Base-by-base conservation (phyloP, 1,284 basidiomycete species). In the Neonothopanus nambi region DNA sequence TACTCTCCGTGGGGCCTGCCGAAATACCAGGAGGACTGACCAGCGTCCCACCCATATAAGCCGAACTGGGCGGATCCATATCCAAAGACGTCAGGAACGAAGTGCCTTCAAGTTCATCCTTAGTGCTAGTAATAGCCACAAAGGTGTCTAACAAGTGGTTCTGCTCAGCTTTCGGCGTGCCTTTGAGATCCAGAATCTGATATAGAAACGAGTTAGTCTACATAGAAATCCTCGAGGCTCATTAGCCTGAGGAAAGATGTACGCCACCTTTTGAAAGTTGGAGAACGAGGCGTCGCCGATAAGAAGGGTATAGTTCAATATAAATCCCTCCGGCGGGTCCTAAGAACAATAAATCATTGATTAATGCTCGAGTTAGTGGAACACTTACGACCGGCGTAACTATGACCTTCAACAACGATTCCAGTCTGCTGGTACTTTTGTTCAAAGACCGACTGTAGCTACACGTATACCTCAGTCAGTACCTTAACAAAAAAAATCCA, bases 161-260 rank as follows among this genome's bases (percentile, higher is more conserved):
- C 73, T 98, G 93, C 50, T 93, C 89, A 8, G 76, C 67, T 57
- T 93, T 91, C 0, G 91, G 85, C 0, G 94, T 93, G 9, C 95
- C 96, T 67, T 97, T 98, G 52, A 99, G 82, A 67, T 99, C 96
- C 23, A 99, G 81, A 52, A 96, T 90, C 93, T 95, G 60, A 42
- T 17, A n/a, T 36, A 11, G 18, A 41, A 44, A 35, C 46, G 41
- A n/a, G 18, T 38, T 5, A 13, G 21, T 23, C 9, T 12, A 50
- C 24, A 35, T 44, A 36, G n/a, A n/a, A n/a, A n/a, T n/a, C n/a
- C n/a, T n/a, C n/a, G n/a, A n/a, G 37, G 33, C 18, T 17, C 35
- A 18, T 17, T 12, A 33, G 24, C 48, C 18, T n/a, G 41, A 50
- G 4, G 30, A 15, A 28, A n/a, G 13, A 46, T 36, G 24, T 30